Conservation (phyloP, 768 basidiomycete genomes). For the Pleurotus salmoneostramineus region DNA sequence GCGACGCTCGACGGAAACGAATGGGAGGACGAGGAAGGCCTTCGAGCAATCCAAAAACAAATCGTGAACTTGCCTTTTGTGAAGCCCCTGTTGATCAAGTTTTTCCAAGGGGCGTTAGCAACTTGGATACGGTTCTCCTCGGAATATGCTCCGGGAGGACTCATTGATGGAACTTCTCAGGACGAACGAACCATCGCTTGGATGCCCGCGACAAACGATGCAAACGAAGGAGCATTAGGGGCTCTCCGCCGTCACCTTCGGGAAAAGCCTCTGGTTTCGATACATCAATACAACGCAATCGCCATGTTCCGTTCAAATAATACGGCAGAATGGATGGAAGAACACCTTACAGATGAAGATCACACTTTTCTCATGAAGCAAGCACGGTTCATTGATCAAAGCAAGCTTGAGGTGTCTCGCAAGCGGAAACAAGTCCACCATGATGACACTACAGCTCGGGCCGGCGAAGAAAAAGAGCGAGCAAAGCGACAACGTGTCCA, state of each 20-base stretch:
- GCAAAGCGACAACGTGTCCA: no score
- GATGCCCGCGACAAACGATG: slow-evolving; percentile 19
- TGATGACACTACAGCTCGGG: no score
- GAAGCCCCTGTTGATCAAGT: slow-evolving; percentile 14
- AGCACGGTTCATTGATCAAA: no score
- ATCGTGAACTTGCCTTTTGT: slow-evolving; percentile 13
- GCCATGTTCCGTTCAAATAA: slow-evolving; percentile 6
- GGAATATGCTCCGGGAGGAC: slow-evolving; percentile 16
- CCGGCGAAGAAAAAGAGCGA: no score
- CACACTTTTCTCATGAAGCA: not conserved
- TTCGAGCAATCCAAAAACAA: slow-evolving; percentile 13
- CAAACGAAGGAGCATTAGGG: slow-evolving; percentile 20
- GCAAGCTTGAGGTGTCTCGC: no score
- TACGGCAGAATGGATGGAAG: not conserved
- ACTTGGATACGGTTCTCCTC: slow-evolving; percentile 17
- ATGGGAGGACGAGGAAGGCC: slow-evolving; percentile 15
- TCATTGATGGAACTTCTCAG: slow-evolving; percentile 6
- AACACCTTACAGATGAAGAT: not conserved
- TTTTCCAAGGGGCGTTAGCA: slow-evolving; percentile 18
- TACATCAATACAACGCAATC: slow-evolving; percentile 12
- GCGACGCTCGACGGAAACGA: slow-evolving; percentile 19
- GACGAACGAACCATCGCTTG: slow-evolving; percentile 7
- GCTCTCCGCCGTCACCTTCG: slow-evolving; percentile 6
- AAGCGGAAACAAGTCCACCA: no score
- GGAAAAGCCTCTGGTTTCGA: slow-evolving; percentile 5